These are phyloP conservation scores for Sphagnurus paluster DNA, from an alignment of 1,284 basidiomycete genomes.

Conservation along the genomic window DNA sequence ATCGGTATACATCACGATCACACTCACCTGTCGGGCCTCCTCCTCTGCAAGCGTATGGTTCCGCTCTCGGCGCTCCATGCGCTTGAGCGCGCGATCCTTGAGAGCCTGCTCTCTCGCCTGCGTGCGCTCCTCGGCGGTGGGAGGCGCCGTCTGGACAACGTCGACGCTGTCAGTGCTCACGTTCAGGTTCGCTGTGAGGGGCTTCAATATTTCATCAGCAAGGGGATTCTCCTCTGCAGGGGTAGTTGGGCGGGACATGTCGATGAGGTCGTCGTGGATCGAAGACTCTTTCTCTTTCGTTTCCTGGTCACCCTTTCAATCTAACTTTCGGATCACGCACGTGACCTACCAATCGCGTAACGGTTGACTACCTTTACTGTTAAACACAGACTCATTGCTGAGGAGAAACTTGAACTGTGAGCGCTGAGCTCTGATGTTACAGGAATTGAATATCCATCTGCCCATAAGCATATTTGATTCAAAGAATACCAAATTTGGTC, in stretches of 20 bases:
- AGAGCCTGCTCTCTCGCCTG: slow-evolving; percentile 15
- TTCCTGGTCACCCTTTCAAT: neutral
- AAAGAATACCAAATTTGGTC: no score
- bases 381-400: no score
- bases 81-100: slow-evolving; percentile 18
- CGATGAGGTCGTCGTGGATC: neutral
- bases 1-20: neutral
- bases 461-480: no score
- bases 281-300: neutral
- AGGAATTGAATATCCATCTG: no score
- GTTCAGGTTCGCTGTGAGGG: slow-evolving; percentile 7
- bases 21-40: slow-evolving; percentile 15
- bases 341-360: neutral
- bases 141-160: slow-evolving; percentile 10
- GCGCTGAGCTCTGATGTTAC: no score
- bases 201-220: neutral
- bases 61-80: slow-evolving; percentile 14
- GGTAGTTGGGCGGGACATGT: neutral
- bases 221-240: slow-evolving; percentile 1
- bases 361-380: neutral
- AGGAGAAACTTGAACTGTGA: no score
- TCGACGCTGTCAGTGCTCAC: slow-evolving; percentile 12
- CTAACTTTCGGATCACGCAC: slow-evolving; percentile 3
- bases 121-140: slow-evolving; percentile 10
- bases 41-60: slow-evolving; percentile 21